phyloP scores from a whole-genome alignment of 805 yeast genomes.

The Ogataea siamensis region DNA sequence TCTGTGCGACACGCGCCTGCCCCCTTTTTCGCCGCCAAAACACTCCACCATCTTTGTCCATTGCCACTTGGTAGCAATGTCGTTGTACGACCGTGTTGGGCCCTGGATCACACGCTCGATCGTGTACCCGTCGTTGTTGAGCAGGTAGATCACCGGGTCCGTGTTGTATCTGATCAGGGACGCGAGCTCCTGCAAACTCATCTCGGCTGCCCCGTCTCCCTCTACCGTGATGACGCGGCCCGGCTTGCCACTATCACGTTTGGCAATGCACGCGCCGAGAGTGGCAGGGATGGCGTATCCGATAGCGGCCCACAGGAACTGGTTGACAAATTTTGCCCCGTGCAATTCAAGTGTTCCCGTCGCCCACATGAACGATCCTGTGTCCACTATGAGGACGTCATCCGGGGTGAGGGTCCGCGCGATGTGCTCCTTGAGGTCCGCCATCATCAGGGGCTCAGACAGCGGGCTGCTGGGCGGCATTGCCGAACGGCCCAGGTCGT shows the following conservation, averaged over 20 bases:
- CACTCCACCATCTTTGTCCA: slow-evolving; percentile 68
- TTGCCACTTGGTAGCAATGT: slow-evolving; percentile 48
- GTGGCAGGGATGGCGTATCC: slow-evolving; percentile 54
- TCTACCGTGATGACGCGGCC: slow-evolving; percentile 44
- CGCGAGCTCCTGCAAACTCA: slow-evolving; percentile 50
- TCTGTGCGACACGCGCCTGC: slow-evolving; percentile 37
- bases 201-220: slow-evolving; percentile 59
- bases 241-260: slow-evolving; percentile 37
- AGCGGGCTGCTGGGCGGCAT: neutral
- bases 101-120: slow-evolving; percentile 51
- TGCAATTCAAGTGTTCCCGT: slow-evolving; percentile 37
- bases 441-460: slow-evolving; percentile 32
- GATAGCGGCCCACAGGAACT: slow-evolving; percentile 47
- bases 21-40: slow-evolving; percentile 55
- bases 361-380: slow-evolving; percentile 48
- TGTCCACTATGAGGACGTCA: slow-evolving; percentile 45
- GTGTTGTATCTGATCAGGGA: slow-evolving; percentile 40
- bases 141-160: slow-evolving; percentile 41
- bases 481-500: neutral
- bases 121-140: slow-evolving; percentile 53
- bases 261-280: slow-evolving; percentile 45
- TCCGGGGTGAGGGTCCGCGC: slow-evolving; percentile 35
- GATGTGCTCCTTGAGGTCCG: slow-evolving; percentile 36
- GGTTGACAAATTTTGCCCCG: slow-evolving; percentile 38
- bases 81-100: slow-evolving; percentile 49